A percentile compares a stretch with the other conserved stretches of the same genome.
Conservation (phyloP, 1,284 basidiomycete species). For the Ustilago loliicola region DNA sequence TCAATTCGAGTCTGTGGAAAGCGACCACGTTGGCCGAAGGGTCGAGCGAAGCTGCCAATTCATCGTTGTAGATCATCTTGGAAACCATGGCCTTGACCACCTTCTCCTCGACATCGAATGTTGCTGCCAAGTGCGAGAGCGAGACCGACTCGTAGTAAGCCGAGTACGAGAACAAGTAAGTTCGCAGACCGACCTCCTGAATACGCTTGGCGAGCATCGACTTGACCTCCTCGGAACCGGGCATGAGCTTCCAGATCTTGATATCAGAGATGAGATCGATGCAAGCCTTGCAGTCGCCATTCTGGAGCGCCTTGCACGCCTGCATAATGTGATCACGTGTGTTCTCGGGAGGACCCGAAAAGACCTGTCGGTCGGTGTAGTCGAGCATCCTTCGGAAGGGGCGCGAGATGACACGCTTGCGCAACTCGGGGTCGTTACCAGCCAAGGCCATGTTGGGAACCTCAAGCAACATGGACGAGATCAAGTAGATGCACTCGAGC, state of each 20-base stretch:
- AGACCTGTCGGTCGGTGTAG: constrained; percentile 96
- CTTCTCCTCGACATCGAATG: constrained; percentile 85
- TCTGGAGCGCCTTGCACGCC: constrained; percentile 94
- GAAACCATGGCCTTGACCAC: constrained; percentile 91
- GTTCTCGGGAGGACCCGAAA: constrained; percentile 98
- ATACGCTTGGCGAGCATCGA: constrained; percentile 96
- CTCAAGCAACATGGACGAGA: constrained; percentile 98
- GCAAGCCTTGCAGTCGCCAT: constrained; percentile 96
- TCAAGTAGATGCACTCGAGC: constrained; percentile 95
- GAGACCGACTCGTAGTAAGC: constrained; percentile 93
- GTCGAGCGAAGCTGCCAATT: constrained; percentile 92
- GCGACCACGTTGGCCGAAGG: constrained; percentile 85
- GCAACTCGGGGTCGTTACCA: constrained; percentile 85
- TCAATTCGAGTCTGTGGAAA: constrained; percentile 88
- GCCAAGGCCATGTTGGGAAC: constrained; percentile 94
- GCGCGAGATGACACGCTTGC: constrained; percentile 85
- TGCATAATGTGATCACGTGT: constrained; percentile 99
- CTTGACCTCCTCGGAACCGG: constrained; percentile 85
- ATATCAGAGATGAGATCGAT: constrained; percentile 92
- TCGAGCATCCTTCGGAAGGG: constrained; percentile 95
- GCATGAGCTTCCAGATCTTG: constrained; percentile 98
- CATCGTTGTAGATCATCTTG: constrained; percentile 99
- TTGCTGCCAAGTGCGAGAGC: constrained; percentile 84
- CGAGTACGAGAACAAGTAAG: constrained; percentile 98
- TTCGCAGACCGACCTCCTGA: constrained; percentile 95